phyloP scores from a whole-genome alignment of 331 rosid genomes.

The Stylosanthes scabra region DNA sequence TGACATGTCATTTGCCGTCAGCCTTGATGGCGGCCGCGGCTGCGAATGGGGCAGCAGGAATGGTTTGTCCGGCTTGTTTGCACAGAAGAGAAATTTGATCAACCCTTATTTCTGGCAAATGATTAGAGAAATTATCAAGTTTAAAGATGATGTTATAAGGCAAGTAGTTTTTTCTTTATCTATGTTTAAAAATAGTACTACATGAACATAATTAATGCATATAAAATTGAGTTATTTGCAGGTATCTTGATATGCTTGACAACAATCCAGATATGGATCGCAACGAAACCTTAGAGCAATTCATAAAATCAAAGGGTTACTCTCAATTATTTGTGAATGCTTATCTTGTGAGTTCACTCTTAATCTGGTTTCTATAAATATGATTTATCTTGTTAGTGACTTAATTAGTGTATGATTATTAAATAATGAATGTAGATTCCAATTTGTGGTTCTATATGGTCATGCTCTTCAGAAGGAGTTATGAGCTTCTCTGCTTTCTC shows the following conservation, averaged over 20 bases:
- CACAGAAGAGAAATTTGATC: slow-evolving; percentile 74
- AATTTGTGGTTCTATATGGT: slow-evolving; percentile 92
- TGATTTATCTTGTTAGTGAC: not conserved
- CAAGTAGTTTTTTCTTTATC: slow-evolving; percentile 35
- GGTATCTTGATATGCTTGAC: slow-evolving; percentile 81
- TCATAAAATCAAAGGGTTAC: slow-evolving; percentile 72
- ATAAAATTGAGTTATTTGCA: slow-evolving; percentile 28
- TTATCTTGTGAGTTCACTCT: slow-evolving; percentile 70
- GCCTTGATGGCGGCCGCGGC: slow-evolving; percentile 76
- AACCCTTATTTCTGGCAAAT: slow-evolving; percentile 85
- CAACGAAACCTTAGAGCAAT: slow-evolving; percentile 77
- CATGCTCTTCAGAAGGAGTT: slow-evolving; percentile 82
- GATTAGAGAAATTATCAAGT: slow-evolving; percentile 77
- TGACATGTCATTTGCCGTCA: slow-evolving; percentile 89
- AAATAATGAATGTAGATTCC: slow-evolving; percentile 72
- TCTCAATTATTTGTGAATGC: slow-evolving; percentile 86
- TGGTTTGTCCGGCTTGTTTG: slow-evolving; percentile 78
- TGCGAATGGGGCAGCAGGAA: too few species aligned
- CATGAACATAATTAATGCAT: too few species aligned
- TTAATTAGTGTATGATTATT: not conserved
- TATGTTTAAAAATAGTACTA: not conserved
- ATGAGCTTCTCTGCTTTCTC: slow-evolving; percentile 90
- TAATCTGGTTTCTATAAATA: not conserved
- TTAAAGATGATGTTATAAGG: slow-evolving; percentile 79
- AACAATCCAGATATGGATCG: slow-evolving; percentile 76